A percentile compares a stretch with the other conserved stretches of the same genome.
phyloP scores from a whole-genome alignment of 345 rosid genomes.

The Pistacia integerrima region DNA sequence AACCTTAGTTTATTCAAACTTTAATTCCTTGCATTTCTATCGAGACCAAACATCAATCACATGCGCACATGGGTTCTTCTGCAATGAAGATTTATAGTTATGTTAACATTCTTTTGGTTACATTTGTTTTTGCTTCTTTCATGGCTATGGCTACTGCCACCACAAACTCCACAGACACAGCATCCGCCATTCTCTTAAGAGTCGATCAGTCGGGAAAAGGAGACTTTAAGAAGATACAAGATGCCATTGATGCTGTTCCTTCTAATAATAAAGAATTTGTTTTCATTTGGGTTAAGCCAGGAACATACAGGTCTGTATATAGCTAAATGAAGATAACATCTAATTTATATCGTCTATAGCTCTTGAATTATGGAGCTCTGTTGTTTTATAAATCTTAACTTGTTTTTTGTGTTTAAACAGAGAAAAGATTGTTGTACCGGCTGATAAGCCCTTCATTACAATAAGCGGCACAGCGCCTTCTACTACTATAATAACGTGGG shows the following conservation, averaged over 20 bases:
- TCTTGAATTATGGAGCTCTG: no score
- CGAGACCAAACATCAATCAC: conserved; percentile 21
- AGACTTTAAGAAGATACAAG: conserved; percentile 64
- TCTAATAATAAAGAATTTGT: conserved; percentile 43
- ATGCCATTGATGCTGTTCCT: conserved; percentile 66
- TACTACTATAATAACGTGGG: conserved; percentile 50
- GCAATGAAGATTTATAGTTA: neutral
- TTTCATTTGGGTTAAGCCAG: conserved; percentile 68
- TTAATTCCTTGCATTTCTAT: conserved; percentile 27
- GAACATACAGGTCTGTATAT: conserved; percentile 54
- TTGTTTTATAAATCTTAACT: neutral
- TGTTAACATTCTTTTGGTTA: neutral
- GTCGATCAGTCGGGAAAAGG: conserved; percentile 80
- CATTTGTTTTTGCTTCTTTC: conserved; percentile 15
- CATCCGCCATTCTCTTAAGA: conserved; percentile 46
- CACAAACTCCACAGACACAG: conserved; percentile 20
- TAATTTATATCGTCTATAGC: neutral
- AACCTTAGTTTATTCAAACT: conserved; percentile 8
- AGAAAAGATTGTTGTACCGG: conserved; percentile 64
- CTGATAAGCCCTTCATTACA: conserved; percentile 71
- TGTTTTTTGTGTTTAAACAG: conserved; percentile 24
- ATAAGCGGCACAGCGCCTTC: conserved; percentile 60
- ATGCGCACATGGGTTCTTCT: conserved; percentile 24
- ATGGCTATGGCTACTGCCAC: conserved; percentile 23
- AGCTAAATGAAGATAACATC: neutral